Evolutionary conservation across 345 rosid species (phyloP).

Genomic region (Syzygium oleosum): DNA sequence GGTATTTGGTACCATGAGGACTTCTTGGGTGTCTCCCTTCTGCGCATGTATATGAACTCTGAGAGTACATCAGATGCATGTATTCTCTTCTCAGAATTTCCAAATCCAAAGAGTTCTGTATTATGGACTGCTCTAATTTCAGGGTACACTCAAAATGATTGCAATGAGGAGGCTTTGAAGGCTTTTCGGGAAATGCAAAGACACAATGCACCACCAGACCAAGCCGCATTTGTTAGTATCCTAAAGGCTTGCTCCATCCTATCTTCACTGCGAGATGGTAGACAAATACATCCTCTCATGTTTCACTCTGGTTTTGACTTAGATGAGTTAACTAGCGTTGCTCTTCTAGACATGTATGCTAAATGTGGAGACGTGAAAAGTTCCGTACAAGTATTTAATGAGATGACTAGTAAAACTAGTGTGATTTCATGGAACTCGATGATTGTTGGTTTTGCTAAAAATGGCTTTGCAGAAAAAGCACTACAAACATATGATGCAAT

Average conservation of each 20-base stretch:
- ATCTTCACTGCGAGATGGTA: slow-evolving; percentile 63
- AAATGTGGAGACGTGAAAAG: slow-evolving; percentile 82
- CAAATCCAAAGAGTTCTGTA: slow-evolving; percentile 48
- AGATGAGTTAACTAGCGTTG: slow-evolving; percentile 70
- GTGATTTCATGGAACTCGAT: slow-evolving; percentile 86
- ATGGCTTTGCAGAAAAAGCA: slow-evolving; percentile 83
- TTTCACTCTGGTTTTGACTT: slow-evolving; percentile 53
- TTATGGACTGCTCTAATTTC: slow-evolving; percentile 87
- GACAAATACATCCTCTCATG: slow-evolving; percentile 56
- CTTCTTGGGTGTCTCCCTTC: slow-evolving; percentile 60
- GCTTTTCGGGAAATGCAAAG: slow-evolving; percentile 58
- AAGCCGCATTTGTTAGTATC: slow-evolving; percentile 83
- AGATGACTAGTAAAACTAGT: slow-evolving; percentile 40
- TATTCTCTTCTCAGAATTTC: slow-evolving; percentile 52
- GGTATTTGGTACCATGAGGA: slow-evolving; percentile 56
- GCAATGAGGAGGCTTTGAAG: slow-evolving; percentile 54
- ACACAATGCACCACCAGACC: slow-evolving; percentile 57
- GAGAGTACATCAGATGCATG: slow-evolving; percentile 41
- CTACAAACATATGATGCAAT: slow-evolving; percentile 47
- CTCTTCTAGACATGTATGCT: slow-evolving; percentile 94
- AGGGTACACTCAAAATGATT: slow-evolving; percentile 63
- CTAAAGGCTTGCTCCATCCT: slow-evolving; percentile 68
- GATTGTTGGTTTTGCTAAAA: slow-evolving; percentile 89
- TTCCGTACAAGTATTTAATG: slow-evolving; percentile 52
- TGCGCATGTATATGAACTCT: slow-evolving; percentile 73